Evolutionary conservation across 192 early-diverging fungal species (phyloP), one percentile per base, ranked within the genome.

Genomic region (Rhizoclosmatium sp.): DNA sequence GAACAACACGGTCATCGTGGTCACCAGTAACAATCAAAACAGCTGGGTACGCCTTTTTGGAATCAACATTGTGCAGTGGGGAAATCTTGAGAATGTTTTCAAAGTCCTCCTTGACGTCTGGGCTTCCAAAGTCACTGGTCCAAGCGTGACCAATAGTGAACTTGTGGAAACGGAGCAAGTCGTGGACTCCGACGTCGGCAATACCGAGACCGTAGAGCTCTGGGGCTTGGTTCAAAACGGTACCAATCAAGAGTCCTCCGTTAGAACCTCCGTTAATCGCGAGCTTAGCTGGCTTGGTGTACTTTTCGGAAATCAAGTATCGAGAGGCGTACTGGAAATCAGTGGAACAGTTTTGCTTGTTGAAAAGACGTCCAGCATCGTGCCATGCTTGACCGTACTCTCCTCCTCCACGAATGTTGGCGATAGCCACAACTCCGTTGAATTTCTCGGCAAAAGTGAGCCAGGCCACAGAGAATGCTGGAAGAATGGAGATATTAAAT

Each of bases 61-160:
- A 75, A 14, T 66, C 47, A 21, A 94, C 86, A 73, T 93, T 94
- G 82, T 94, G 93, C 3, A 93, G 62, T 9, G 93, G 93, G 0
- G 93, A 94, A 72, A 80, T 65, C 47, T 73, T 80, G 78, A 48
- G 39, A 4, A 21, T 23, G 65, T 88, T 83, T 21, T 88, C 82
- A 80, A 93, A 93, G 71, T 94, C 92, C 74, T 90, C 91, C 74
- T 84, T 80, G 23, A 86, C 84, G 54, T 93, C 90, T 39, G 93
- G 89, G 68, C 90, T 83, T n/a, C 91, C 91, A 78, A 87, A 93
- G 69, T 93, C 91, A 39, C 85, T 84, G 47, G 78, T 81, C 93
- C 93, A 94, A 4, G 88, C 91, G 78, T 87, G 82, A 2, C 93
- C 93, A 65, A 92, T 93, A 3, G 92, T 94, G 77, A 94, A 94